Conservation (phyloP, 139 green algal species). For the Chlamydomonas incerta region DNA sequence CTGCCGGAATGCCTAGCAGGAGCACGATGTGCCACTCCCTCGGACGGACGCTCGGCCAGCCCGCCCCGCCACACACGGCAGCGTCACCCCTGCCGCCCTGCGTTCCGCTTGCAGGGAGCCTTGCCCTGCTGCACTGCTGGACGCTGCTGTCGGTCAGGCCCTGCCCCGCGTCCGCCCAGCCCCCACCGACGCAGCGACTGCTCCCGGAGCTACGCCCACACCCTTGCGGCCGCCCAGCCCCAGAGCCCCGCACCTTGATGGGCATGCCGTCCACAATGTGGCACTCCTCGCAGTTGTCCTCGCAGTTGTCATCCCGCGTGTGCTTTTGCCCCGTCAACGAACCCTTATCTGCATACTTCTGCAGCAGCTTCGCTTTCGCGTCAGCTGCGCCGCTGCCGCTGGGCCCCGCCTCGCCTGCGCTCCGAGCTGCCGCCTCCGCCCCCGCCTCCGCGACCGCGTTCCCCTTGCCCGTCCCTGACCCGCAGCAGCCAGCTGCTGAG, state of each 20-base stretch:
- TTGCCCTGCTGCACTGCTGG: too few relatives aligned
- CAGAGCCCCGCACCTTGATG: not conserved
- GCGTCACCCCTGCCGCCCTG: too few relatives aligned
- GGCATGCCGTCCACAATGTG: constrained; percentile 31
- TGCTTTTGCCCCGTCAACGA: constrained; percentile 12
- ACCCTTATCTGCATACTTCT: not conserved
- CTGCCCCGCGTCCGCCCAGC: too few relatives aligned
- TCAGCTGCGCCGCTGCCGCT: not conserved
- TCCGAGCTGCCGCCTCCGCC: not conserved
- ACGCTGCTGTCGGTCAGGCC: too few relatives aligned
- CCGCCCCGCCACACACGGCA: too few relatives aligned
- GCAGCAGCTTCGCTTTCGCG: not conserved
- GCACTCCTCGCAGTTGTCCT: constrained; percentile 46
- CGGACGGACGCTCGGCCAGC: too few relatives aligned
- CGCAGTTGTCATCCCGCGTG: constrained; percentile 13
- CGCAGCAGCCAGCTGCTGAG: not conserved
- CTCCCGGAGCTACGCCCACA: too few relatives aligned
- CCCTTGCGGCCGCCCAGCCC: not conserved
- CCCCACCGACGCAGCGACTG: too few relatives aligned
- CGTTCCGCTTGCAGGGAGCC: too few relatives aligned
- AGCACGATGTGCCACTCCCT: too few relatives aligned
- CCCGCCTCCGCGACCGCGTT: too few relatives aligned
- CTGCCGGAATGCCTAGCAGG: too few relatives aligned
- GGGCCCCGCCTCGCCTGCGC: not conserved
- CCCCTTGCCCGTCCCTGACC: not conserved